Conservation (phyloP, 2,329 filamentous ascomycete genomes). For the Camillea tinctor region DNA sequence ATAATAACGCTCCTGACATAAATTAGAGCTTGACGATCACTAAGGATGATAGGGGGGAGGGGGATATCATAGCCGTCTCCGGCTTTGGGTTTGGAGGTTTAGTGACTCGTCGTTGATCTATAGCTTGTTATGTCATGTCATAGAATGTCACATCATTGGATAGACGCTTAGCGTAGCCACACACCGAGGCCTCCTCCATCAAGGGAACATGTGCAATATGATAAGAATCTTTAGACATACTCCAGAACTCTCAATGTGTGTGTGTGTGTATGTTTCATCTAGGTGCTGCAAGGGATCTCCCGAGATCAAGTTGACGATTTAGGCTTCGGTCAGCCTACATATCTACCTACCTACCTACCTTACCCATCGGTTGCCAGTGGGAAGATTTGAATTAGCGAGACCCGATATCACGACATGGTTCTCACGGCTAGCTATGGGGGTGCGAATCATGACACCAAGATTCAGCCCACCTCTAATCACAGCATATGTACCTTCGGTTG, state of each 20-base stretch:
- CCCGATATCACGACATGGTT: constrained; percentile 9
- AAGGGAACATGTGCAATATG: not conserved
- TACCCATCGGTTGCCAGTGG: not conserved
- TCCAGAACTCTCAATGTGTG: constrained; percentile 6
- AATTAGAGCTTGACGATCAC: not conserved
- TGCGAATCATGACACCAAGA: constrained; percentile 6
- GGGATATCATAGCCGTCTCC: not conserved
- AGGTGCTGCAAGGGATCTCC: constrained; percentile 6
- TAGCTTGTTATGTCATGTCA: not conserved
- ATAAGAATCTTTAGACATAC: not conserved
- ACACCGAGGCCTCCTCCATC: not conserved
- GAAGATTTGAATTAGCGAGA: constrained; percentile 1
- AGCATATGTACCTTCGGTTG: constrained; percentile 8
- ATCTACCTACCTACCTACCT: not conserved
- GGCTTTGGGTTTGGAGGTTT: not conserved
- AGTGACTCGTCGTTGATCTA: not conserved
- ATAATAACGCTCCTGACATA: not conserved
- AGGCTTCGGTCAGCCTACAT: constrained; percentile 16
- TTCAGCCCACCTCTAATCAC: constrained; percentile 11
- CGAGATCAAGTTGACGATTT: constrained; percentile 12
- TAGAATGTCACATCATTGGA: not conserved
- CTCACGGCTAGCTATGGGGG: constrained; percentile 1
- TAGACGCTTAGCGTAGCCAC: not conserved
- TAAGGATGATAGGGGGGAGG: not conserved
- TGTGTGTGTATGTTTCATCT: constrained; percentile 8